phyloP scores from a whole-genome alignment of 2,329 filamentous ascomycete genomes.

The Endothia cerciana region DNA sequence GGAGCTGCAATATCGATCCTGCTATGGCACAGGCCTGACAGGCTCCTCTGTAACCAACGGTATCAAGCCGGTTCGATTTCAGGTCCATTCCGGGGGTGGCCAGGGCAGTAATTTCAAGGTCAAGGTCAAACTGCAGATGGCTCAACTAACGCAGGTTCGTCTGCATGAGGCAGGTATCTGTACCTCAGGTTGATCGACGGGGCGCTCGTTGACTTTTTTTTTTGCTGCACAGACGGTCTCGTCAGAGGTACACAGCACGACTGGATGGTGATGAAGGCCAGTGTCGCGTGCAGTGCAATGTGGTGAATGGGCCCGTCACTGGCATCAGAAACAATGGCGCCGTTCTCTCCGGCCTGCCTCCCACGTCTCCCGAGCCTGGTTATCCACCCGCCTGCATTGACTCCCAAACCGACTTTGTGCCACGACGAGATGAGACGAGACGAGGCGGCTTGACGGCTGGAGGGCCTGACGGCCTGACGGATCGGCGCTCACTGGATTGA shows the following conservation, averaged over 20 bases:
- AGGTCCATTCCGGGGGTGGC: background rate
- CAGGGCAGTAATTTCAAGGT: too few species aligned
- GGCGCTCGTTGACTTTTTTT: background rate
- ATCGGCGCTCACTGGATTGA: background rate
- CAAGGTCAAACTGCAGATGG: background rate
- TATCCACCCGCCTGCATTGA: background rate
- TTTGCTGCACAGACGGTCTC: background rate
- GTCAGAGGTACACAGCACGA: too few species aligned
- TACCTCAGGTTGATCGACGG: too few species aligned
- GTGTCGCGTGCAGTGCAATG: too few species aligned
- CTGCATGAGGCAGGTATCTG: background rate
- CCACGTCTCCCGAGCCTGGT: background rate
- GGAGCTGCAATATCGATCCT: conserved; percentile 15
- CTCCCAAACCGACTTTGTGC: background rate
- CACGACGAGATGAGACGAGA: background rate
- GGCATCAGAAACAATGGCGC: background rate
- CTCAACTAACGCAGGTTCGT: background rate
- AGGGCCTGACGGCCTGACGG: background rate
- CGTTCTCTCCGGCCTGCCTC: too few species aligned
- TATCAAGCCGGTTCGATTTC: background rate
- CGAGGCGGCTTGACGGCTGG: background rate
- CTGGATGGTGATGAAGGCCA: too few species aligned
- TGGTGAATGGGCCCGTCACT: background rate
- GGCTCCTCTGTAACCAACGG: background rate
- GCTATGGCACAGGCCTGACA: conserved; percentile 6